phyloP scores from a whole-genome alignment of 1,284 basidiomycete species.

The Pseudozyma pruni region DNA sequence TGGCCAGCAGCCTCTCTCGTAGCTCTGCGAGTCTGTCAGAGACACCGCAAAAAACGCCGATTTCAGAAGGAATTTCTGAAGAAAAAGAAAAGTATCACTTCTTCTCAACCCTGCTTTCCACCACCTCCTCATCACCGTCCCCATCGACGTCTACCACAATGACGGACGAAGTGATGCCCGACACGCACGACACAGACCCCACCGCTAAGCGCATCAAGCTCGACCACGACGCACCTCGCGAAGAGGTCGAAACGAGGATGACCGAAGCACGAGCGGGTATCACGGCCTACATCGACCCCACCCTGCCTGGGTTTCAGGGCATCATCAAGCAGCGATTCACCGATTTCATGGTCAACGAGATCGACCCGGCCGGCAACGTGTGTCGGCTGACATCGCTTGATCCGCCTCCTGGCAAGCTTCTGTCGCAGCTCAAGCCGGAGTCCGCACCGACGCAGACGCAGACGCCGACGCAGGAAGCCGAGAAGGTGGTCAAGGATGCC shows the following conservation, averaged over 20 bases:
- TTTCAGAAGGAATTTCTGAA: background rate
- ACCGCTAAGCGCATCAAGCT: slow-evolving; percentile 23
- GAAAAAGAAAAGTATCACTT: no score
- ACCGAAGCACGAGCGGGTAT: slow-evolving; percentile 51
- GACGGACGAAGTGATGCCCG: background rate
- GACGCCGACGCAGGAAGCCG: background rate
- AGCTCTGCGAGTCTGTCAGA: no score
- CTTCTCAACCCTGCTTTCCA: background rate
- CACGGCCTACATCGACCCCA: slow-evolving; percentile 49
- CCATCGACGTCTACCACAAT: background rate
- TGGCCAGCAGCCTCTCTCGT: no score
- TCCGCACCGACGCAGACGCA: background rate
- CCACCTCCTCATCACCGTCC: background rate
- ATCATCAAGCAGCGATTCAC: slow-evolving; percentile 66
- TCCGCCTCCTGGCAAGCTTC: slow-evolving; percentile 43
- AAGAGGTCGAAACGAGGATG: slow-evolving; percentile 33
- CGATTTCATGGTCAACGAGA: slow-evolving; percentile 63
- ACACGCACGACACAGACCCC: background rate
- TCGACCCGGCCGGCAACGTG: slow-evolving; percentile 33
- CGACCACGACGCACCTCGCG: background rate
- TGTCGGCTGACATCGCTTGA: slow-evolving; percentile 49
- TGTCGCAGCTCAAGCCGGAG: slow-evolving; percentile 13
- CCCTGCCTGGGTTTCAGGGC: slow-evolving; percentile 53
- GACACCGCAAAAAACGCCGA: background rate
- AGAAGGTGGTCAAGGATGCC: background rate